Evolutionary conservation across 2,329 filamentous ascomycete genomes (phyloP).

Genomic region (Drechslerella coelobrocha): DNA sequence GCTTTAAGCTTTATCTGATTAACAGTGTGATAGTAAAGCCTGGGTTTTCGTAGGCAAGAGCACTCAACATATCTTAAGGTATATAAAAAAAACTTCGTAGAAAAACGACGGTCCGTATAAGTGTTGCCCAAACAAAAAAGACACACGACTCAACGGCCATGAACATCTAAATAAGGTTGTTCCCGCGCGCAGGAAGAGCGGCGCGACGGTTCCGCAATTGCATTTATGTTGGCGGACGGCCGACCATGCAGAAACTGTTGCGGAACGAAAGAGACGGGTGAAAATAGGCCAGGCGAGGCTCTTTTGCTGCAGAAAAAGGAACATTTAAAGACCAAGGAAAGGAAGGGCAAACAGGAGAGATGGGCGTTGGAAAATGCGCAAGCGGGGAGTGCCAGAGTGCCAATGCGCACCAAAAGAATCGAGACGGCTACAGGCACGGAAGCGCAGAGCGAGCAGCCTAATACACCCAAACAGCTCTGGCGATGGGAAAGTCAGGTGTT

Average conservation of each 20-base stretch:
- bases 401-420: too few relatives aligned
- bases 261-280: neutral
- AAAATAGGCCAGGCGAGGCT: slow-evolving; percentile 6
- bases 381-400: neutral
- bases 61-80: too few relatives aligned
- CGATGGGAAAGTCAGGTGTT: slow-evolving; percentile 33
- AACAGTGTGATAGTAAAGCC: too few relatives aligned
- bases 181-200: slow-evolving; percentile 16
- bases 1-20: too few relatives aligned
- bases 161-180: slow-evolving; percentile 50
- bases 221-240: neutral
- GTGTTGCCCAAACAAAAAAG: neutral
- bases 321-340: slow-evolving; percentile 18
- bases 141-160: neutral
- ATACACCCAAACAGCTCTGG: slow-evolving; percentile 9
- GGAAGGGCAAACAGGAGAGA: slow-evolving; percentile 9
- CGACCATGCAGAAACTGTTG: slow-evolving; percentile 19
- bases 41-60: too few relatives aligned
- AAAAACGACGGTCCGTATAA: too few relatives aligned
- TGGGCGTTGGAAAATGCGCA: neutral
- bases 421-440: slow-evolving; percentile 4
- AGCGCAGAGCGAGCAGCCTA: neutral
- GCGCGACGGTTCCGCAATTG: slow-evolving; percentile 10
- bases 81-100: too few relatives aligned
- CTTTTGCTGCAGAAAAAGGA: slow-evolving; percentile 31